Evolutionary conservation across 2,329 filamentous ascomycete species (phyloP).

Genomic region (Periglandula ipomoeae): DNA sequence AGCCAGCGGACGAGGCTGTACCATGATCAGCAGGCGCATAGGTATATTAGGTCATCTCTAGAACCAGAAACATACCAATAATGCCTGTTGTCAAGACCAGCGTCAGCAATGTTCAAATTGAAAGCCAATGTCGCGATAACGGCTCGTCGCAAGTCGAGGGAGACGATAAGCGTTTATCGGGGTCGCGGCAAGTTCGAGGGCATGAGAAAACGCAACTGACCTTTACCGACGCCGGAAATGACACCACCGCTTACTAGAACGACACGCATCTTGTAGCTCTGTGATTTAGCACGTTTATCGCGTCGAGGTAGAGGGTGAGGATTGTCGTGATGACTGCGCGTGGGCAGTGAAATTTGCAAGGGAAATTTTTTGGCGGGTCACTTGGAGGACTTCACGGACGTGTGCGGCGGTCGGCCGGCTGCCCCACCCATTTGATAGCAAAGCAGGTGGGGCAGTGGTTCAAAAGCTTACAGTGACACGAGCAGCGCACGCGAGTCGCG

Average conservation of each 20-base stretch:
- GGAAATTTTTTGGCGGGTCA: neutral
- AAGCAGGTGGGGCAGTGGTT: neutral
- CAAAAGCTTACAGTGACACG: neutral
- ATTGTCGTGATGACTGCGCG: neutral
- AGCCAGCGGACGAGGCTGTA: conserved; percentile 58
- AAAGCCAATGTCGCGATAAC: neutral
- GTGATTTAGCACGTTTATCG: neutral
- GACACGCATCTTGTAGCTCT: conserved; percentile 16
- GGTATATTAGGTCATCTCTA: too few species aligned
- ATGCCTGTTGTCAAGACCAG: neutral
- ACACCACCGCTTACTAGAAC: conserved; percentile 31
- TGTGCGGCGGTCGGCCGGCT: neutral
- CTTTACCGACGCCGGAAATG: conserved; percentile 51
- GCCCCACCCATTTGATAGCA: neutral
- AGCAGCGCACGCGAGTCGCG: neutral
- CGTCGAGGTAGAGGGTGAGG: neutral
- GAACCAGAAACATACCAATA: conserved; percentile 3
- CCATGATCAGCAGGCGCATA: neutral
- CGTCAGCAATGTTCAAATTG: neutral
- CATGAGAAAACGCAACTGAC: conserved; percentile 25
- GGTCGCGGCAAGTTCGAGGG: neutral
- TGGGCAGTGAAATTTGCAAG: neutral
- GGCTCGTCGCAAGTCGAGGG: neutral
- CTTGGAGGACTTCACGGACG: neutral
- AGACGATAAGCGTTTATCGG: neutral